phyloP scores from a whole-genome alignment of 345 rosid genomes.

The Lepidium africanum region DNA sequence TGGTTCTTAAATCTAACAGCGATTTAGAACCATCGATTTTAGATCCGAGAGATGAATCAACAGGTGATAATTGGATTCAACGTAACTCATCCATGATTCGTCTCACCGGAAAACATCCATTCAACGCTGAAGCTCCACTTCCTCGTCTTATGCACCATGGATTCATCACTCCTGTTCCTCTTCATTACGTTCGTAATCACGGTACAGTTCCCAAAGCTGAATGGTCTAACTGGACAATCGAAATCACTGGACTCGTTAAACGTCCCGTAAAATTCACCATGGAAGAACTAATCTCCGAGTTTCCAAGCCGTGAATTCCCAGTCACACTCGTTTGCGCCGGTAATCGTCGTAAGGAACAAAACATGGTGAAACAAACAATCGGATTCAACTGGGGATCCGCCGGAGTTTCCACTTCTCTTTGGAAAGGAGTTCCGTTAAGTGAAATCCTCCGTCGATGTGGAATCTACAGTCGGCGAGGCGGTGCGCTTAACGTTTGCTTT shows the following conservation, averaged over 20 bases:
- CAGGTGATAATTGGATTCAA: conserved; percentile 73
- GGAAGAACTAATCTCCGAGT: conserved; percentile 67
- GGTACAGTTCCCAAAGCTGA: conserved; percentile 62
- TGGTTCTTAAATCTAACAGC: conserved; percentile 41
- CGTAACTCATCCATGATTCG: conserved; percentile 84
- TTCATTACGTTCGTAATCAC: conserved; percentile 94
- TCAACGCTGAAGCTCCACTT: conserved; percentile 78
- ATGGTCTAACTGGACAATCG: conserved; percentile 75
- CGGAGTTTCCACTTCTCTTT: conserved; percentile 71
- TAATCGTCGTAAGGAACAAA: conserved; percentile 86
- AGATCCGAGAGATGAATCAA: conserved; percentile 66
- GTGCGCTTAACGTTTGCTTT: conserved; percentile 80
- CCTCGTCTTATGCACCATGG: conserved; percentile 87
- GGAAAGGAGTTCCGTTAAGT: conserved; percentile 68
- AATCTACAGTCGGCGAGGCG: conserved; percentile 42
- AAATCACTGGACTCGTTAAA: conserved; percentile 70
- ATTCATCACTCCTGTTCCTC: conserved; percentile 87
- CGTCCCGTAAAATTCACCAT: conserved; percentile 58
- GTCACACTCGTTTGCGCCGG: conserved; percentile 90
- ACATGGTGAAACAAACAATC: conserved; percentile 73
- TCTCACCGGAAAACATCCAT: conserved; percentile 94
- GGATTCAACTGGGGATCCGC: conserved; percentile 97
- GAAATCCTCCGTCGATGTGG: conserved; percentile 71
- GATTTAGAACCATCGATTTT: conserved; percentile 63
- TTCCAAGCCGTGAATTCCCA: conserved; percentile 59